These are phyloP conservation scores for Pisolithus tinctorius DNA, from an alignment of 768 basidiomycete species.

Conservation along the genomic window DNA sequence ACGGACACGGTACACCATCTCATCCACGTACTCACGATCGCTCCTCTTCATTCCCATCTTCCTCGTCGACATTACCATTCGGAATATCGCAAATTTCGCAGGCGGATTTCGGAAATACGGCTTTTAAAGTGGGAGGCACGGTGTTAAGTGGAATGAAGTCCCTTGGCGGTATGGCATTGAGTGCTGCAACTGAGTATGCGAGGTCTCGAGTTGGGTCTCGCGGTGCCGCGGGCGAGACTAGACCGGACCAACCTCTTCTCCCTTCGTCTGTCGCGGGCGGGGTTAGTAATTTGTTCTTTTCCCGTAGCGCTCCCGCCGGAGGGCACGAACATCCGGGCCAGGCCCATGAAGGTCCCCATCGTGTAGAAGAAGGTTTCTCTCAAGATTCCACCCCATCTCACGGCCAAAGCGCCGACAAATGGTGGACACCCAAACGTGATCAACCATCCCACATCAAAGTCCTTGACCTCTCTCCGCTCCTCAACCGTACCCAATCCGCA, in stretches of 20 bases:
- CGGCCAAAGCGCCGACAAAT: slow-evolving; percentile 7
- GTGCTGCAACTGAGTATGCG: slow-evolving; percentile 39
- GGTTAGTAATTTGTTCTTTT: slow-evolving; percentile 41
- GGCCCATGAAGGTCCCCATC: slow-evolving; percentile 4
- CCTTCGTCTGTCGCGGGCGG: slow-evolving; percentile 17
- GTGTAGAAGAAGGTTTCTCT: slow-evolving; percentile 8
- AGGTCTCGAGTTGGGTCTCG: slow-evolving; percentile 21
- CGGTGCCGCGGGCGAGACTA: slow-evolving; percentile 12
- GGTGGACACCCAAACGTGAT: slow-evolving; percentile 8
- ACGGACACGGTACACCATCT: slow-evolving; percentile 5
- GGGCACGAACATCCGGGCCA: slow-evolving; percentile 7
- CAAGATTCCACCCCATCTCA: not conserved
- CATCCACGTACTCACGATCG: slow-evolving; percentile 3
- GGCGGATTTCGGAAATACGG: slow-evolving; percentile 46
- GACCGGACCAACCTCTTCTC: slow-evolving; percentile 12
- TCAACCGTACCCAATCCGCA: slow-evolving; percentile 13
- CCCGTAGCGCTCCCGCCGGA: slow-evolving; percentile 53
- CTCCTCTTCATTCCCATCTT: slow-evolving; percentile 7
- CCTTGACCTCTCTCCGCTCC: slow-evolving; percentile 43
- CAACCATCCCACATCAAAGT: slow-evolving; percentile 46
- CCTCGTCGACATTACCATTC: slow-evolving; percentile 16
- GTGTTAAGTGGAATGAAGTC: slow-evolving; percentile 60
- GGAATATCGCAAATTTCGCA: slow-evolving; percentile 39
- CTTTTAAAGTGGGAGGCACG: slow-evolving; percentile 52
- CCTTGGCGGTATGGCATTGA: slow-evolving; percentile 54